Conservation (phyloP, 495 filamentous ascomycete species). For the Echria macrotheca region DNA sequence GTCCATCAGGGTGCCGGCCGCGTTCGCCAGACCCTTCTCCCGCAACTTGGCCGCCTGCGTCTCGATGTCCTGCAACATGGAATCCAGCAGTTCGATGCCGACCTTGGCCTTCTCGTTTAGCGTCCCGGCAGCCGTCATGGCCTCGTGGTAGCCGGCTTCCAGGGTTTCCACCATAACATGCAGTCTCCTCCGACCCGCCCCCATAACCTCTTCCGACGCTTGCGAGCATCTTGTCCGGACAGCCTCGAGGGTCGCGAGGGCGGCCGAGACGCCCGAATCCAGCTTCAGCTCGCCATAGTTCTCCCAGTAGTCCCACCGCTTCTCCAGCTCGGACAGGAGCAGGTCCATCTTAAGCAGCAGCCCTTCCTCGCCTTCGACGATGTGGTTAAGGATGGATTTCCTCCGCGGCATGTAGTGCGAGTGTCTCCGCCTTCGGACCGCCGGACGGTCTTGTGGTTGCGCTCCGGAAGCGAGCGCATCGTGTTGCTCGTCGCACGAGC, state of each 20-base stretch:
- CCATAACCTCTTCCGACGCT: conserved; percentile 87
- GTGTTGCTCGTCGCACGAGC: conserved; percentile 30
- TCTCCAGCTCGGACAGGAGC: conserved; percentile 82
- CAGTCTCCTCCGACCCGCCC: conserved; percentile 75
- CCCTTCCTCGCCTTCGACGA: conserved; percentile 57
- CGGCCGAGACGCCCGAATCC: conserved; percentile 73
- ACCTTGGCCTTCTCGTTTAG: conserved; percentile 86
- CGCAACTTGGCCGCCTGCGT: conserved; percentile 60
- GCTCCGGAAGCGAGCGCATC: conserved; percentile 28
- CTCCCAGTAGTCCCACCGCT: conserved; percentile 82
- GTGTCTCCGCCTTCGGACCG: conserved; percentile 49
- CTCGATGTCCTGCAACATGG: conserved; percentile 78
- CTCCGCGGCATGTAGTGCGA: conserved; percentile 57
- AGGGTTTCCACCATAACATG: conserved; percentile 89
- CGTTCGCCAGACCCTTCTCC: conserved; percentile 56
- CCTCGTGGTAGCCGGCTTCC: conserved; percentile 85
- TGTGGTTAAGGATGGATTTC: conserved; percentile 60
- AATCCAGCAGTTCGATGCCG: conserved; percentile 80
- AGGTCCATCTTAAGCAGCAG: conserved; percentile 66
- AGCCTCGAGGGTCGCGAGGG: conserved; percentile 78
- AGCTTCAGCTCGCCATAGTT: conserved; percentile 77
- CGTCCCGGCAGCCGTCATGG: conserved; percentile 76
- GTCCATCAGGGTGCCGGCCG: conserved; percentile 62
- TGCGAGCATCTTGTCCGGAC: conserved; percentile 83
- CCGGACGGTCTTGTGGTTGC: conserved; percentile 24